Evolutionary conservation across 2,329 filamentous ascomycete species (phyloP), one percentile per base, ranked within the genome.

Genomic region (Aspergillus puulaauensis): DNA sequence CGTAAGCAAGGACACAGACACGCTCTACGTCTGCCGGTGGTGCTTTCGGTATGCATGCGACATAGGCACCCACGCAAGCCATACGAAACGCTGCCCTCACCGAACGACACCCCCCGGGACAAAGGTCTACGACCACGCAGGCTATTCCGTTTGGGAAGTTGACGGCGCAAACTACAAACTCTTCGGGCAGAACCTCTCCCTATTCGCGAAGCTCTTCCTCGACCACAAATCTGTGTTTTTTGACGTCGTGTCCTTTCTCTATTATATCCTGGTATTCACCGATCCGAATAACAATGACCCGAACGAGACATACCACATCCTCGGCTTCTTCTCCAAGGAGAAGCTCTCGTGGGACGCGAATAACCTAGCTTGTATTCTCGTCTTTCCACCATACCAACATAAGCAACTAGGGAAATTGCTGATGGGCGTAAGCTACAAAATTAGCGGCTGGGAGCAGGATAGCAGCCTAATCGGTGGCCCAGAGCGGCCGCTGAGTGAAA

Each of bases 301-400:
- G 27, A 33, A 50, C 48, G 57, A 72, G 49, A 65, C 70, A 57
- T 69, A 75, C 65, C 86, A 88, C 69, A 87, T 97, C 31, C 85
- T 93, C 1, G 95, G 95, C n/a, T 98, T 98, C 82, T 99, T 98
- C 79, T 96, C 90, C 62, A 98, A 99, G 73, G 95, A 99, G 75
- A 98, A 98, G 74, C 90, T 97, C 81, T 96, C 91, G 3, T 99
- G 95, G 93, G 95, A 99, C 69, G 93, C 93, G 69, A 98, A 99
- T 75, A 99, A 98, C 65, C 83, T 99, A 5, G 95, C 95, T 1
- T 99, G 95, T 72, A 99, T 99, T 66, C 82, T 98, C 6, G 85
- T 98, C 15, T 98, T 98, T 69, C 95, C 95, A 1, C 95, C 95
- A 0, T 98, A 93, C 86, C 93, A 98, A 75, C 88, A 90, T 62